These are phyloP conservation scores for Xylariaceae sp. DNA, from an alignment of 2,329 filamentous ascomycete genomes.

Conservation along the genomic window DNA sequence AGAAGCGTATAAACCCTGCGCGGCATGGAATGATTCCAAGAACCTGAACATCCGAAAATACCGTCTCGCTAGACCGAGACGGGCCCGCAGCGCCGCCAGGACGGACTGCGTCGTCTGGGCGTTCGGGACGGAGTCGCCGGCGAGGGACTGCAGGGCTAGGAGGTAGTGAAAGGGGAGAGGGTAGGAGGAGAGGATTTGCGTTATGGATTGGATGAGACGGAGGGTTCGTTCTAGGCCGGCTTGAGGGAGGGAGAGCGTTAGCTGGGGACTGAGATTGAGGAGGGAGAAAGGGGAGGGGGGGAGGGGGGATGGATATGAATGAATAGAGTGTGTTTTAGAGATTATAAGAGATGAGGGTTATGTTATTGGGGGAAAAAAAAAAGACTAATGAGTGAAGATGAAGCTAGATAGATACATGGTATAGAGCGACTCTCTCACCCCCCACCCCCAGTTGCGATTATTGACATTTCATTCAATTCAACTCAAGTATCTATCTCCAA, in stretches of 20 bases:
- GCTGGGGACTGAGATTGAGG: neutral
- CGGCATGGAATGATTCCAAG: conserved; percentile 51
- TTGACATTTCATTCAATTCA: too few relatives aligned
- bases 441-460: too few relatives aligned
- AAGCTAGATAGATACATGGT: too few relatives aligned
- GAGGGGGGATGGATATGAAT: neutral
- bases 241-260: conserved; percentile 23
- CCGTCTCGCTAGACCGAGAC: conserved; percentile 48
- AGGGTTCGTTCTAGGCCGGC: conserved; percentile 57
- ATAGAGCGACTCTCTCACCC: too few relatives aligned
- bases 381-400: too few relatives aligned
- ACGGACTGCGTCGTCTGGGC: conserved; percentile 30
- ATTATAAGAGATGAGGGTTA: too few relatives aligned
- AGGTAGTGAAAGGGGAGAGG: conserved; percentile 37
- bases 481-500: too few relatives aligned
- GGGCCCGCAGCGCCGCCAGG: conserved; percentile 34
- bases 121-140: neutral
- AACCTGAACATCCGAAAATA: conserved; percentile 66
- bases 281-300: neutral
- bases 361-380: too few relatives aligned
- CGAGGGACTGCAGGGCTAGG: conserved; percentile 23
- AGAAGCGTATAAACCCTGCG: conserved; percentile 39
- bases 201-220: conserved; percentile 49
- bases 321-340: too few relatives aligned
- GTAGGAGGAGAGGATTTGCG: conserved; percentile 44